These are phyloP conservation scores for Rhypophila decipiens DNA, from an alignment of 495 filamentous ascomycete genomes.

Conservation along the genomic window DNA sequence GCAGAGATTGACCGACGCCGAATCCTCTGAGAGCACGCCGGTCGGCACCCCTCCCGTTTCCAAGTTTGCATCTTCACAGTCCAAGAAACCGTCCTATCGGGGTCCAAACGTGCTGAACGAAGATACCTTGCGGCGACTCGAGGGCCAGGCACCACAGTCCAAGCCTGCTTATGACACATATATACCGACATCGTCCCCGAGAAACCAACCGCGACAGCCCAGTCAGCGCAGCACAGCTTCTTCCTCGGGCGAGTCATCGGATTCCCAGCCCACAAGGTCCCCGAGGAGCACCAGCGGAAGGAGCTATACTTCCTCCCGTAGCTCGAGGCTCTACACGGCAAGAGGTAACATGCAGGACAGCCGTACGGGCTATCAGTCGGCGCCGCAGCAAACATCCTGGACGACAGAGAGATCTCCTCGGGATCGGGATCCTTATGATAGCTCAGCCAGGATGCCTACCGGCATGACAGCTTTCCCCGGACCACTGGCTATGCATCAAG, in stretches of 20 bases:
- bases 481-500: neutral
- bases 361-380: constrained; percentile 8
- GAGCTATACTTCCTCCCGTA: constrained; percentile 20
- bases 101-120: constrained; percentile 21
- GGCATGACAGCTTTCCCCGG: constrained; percentile 12
- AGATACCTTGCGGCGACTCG: constrained; percentile 28
- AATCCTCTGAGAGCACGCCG: constrained; percentile 9
- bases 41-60: constrained; percentile 10
- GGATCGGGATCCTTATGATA: constrained; percentile 20
- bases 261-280: constrained; percentile 23
- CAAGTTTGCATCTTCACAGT: constrained; percentile 7
- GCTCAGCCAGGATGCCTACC: constrained; percentile 23
- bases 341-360: constrained; percentile 2
- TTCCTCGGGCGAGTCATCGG: constrained; percentile 30
- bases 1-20: constrained; percentile 17
- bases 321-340: constrained; percentile 16
- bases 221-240: constrained; percentile 26
- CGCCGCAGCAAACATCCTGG: constrained; percentile 10
- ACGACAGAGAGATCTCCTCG: constrained; percentile 6
- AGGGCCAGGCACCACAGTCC: constrained; percentile 20
- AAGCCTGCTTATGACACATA: constrained; percentile 15
- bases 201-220: constrained; percentile 8
- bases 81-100: constrained; percentile 3
- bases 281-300: constrained; percentile 13
- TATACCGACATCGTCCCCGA: constrained; percentile 14